Base-by-base conservation (phyloP, 768 basidiomycete genomes). In the Amanita phalloides region DNA sequence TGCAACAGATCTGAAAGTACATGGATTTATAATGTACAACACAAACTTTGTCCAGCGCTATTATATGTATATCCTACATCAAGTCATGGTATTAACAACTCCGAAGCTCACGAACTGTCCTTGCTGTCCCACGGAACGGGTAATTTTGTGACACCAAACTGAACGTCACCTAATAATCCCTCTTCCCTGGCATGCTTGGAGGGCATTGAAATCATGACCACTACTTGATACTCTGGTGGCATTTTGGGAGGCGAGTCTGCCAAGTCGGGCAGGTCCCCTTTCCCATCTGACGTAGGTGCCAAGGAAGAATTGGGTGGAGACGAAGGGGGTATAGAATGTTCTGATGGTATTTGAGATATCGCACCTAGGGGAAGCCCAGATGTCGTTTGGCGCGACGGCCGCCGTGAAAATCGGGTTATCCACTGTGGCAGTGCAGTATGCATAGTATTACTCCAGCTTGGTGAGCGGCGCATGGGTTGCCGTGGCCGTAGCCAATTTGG, bases 151-250 rank as follows among this genome's bases (percentile, higher is more conserved):
- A 75, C 63, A 9, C 77, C 77, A 48, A 79, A 68, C 60, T 77
- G 67, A 55, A 71, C 71, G 17, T 48, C 26, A 23, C 20, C 48
- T 36, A 43, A 30, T 36, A 38, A 33, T 43, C 17, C 37, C 7
- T 39, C 48, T 49, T 6, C 9, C 5, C 36, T 42, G 28, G 30
- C 2, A 21, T 30, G 54, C 1, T 48, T 60, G 6, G 61, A 60
- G 6, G 78, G 78, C 75, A 79, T 77, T 10, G 62, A 64, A 37
- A 79, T 68, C 63, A 78, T 61, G 33, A 77, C 66, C 0, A 68
- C 69, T 17, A 78, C 61, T 45, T 73, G 67, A 6, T 17, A 35
- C 10, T 48, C 46, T 37, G 46, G 8, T 20, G 30, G 36, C 17
- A 23, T 48, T 33, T 6, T 36, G 10, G 32, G 46, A 28, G 5